A percentile compares a stretch with the other conserved stretches of the same genome.
Evolutionary conservation across 176 grass and related monocot species (phyloP).

Genomic region (Typha latifolia): DNA sequence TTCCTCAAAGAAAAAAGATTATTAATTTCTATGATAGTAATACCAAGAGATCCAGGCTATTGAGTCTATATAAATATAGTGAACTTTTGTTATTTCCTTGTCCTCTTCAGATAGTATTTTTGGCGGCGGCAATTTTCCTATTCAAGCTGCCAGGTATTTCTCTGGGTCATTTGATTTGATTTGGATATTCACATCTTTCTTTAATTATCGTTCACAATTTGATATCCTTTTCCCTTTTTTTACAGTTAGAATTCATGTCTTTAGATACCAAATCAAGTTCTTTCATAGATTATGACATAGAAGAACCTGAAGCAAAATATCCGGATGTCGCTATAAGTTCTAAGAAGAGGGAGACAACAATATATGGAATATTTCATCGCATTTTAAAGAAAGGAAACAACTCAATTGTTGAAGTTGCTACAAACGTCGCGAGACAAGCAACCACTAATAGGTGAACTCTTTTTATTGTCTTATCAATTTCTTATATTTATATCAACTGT

Average conservation of each 20-base stretch:
- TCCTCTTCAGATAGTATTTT: too few species aligned
- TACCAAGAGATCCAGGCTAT: too few species aligned
- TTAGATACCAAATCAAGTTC: slow-evolving; percentile 35
- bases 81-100: too few species aligned
- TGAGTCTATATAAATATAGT: too few species aligned
- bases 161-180: neutral
- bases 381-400: slow-evolving; percentile 72
- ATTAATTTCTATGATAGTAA: too few species aligned
- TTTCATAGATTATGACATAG: slow-evolving; percentile 40
- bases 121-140: too few species aligned
- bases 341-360: slow-evolving; percentile 46
- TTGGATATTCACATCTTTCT: neutral
- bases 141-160: too few species aligned
- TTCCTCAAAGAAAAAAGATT: too few species aligned
- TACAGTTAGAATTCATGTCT: slow-evolving; percentile 54
- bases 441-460: slow-evolving; percentile 41
- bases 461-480: neutral
- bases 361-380: slow-evolving; percentile 52
- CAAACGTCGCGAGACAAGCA: slow-evolving; percentile 40
- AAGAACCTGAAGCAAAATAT: slow-evolving; percentile 54
- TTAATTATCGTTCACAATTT: neutral
- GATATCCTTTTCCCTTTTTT: neutral
- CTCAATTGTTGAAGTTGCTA: slow-evolving; percentile 49
- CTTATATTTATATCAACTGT: neutral
- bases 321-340: slow-evolving; percentile 36